Conservation (phyloP, 2,329 filamentous ascomycete species). For the Camillea tinctor region DNA sequence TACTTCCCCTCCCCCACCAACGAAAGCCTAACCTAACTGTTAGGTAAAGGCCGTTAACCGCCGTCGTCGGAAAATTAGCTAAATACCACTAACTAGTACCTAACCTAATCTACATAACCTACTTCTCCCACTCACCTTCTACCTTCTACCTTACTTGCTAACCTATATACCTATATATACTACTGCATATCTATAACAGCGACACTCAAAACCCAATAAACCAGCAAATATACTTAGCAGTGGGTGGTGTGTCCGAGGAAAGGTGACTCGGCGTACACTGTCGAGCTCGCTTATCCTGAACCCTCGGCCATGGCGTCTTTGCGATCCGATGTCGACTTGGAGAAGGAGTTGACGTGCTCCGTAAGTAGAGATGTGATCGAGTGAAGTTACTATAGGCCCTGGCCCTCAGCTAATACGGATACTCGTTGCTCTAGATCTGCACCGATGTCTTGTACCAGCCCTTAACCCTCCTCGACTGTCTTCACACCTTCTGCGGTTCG, state of each 20-base stretch:
- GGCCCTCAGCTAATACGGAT: conserved; percentile 12
- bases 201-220: no score
- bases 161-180: no score
- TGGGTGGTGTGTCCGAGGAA: not conserved
- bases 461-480: conserved; percentile 85
- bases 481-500: conserved; percentile 93
- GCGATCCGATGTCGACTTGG: conserved; percentile 65
- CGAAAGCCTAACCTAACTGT: not conserved
- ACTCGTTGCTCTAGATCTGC: conserved; percentile 68
- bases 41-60: not conserved
- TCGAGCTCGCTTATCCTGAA: not conserved
- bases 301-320: conserved; percentile 45
- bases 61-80: not conserved
- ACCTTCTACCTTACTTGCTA: no score
- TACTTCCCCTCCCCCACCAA: not conserved
- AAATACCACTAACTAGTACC: not conserved
- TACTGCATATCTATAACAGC: no score
- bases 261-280: not conserved
- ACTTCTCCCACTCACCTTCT: no score
- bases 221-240: no score
- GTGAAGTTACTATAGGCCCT: conserved; percentile 1
- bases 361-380: conserved; percentile 55
- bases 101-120: no score
- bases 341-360: conserved; percentile 93
- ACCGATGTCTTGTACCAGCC: conserved; percentile 92